Conservation (phyloP, 73 alveolate genomes). For the Paramecium tetraurelia region DNA sequence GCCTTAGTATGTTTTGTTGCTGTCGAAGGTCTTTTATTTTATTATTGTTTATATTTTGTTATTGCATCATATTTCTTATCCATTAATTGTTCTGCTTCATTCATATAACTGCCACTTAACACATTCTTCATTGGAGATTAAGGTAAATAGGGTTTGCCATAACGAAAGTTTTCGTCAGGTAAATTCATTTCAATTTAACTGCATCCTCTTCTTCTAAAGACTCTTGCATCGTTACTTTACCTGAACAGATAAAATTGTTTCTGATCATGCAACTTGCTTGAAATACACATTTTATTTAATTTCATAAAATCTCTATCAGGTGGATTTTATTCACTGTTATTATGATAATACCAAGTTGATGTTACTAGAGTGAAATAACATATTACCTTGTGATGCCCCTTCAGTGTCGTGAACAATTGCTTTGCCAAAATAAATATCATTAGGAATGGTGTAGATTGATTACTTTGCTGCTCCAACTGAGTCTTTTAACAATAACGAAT, state of each 20-base stretch:
- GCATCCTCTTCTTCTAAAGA: neutral
- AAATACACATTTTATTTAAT: slow-evolving; percentile 72
- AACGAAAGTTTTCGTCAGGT: slow-evolving; percentile 60
- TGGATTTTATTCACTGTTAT: slow-evolving; percentile 59
- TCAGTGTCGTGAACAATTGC: slow-evolving; percentile 77
- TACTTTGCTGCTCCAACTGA: slow-evolving; percentile 87
- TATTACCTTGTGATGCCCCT: slow-evolving; percentile 72
- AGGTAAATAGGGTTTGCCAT: slow-evolving; percentile 63
- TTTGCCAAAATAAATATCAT: slow-evolving; percentile 80
- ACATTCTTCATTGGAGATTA: slow-evolving; percentile 78
- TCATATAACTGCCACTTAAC: slow-evolving; percentile 40
- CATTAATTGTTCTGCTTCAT: slow-evolving; percentile 43
- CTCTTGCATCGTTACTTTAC: neutral
- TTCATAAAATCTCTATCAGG: slow-evolving; percentile 76
- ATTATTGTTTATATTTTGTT: neutral
- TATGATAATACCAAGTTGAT: slow-evolving; percentile 74
- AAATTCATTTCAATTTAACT: neutral
- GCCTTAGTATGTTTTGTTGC: slow-evolving; percentile 41
- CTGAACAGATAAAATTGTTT: neutral
- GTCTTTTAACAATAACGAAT: slow-evolving; percentile 78
- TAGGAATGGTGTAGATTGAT: slow-evolving; percentile 74
- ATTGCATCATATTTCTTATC: slow-evolving; percentile 19
- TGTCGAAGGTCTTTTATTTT: neutral
- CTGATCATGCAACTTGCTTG: slow-evolving; percentile 58
- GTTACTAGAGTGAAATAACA: slow-evolving; percentile 26